phyloP scores from a whole-genome alignment of 352 stramenopile species.

The Globisporangium lucens region DNA sequence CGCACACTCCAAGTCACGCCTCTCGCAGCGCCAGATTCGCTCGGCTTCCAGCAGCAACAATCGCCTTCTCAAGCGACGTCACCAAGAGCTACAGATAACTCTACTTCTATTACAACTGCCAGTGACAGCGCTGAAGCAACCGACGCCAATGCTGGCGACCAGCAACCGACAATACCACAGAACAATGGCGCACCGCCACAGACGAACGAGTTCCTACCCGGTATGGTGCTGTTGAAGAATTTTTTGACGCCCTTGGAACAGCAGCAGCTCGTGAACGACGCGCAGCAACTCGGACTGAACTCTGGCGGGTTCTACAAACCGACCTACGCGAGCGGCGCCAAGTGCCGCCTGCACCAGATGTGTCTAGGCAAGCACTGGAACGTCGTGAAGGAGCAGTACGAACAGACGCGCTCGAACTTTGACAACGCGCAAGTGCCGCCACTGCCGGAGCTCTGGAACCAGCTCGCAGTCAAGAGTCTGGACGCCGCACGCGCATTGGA shows the following conservation, averaged over 20 bases:
- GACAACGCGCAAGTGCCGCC: constrained; percentile 34
- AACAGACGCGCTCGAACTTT: constrained; percentile 50
- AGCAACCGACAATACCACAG: not conserved
- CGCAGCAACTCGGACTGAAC: constrained; percentile 38
- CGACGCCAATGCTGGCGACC: not conserved
- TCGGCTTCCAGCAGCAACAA: constrained; percentile 7
- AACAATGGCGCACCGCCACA: not conserved
- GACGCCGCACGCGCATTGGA: constrained; percentile 35
- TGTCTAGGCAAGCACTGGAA: constrained; percentile 72
- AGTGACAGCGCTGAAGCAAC: not conserved
- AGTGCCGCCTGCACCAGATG: constrained; percentile 74
- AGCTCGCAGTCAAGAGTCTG: constrained; percentile 36
- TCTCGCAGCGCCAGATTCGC: constrained; percentile 7
- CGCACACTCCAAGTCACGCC: not conserved
- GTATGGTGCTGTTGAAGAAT: constrained; percentile 60
- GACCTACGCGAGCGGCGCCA: constrained; percentile 65
- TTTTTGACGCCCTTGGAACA: constrained; percentile 51
- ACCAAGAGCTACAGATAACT: not conserved
- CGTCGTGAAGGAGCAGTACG: constrained; percentile 66
- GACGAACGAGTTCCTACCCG: constrained; percentile 37
- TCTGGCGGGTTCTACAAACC: constrained; percentile 61
- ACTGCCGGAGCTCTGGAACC: constrained; percentile 33
- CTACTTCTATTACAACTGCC: too few relatives aligned
- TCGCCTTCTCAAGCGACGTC: not conserved
- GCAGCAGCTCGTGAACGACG: constrained; percentile 53